Evolutionary conservation across 2,329 filamentous ascomycete species (phyloP), one percentile per base, ranked within the genome.

Genomic region (Penicillium polonicum): DNA sequence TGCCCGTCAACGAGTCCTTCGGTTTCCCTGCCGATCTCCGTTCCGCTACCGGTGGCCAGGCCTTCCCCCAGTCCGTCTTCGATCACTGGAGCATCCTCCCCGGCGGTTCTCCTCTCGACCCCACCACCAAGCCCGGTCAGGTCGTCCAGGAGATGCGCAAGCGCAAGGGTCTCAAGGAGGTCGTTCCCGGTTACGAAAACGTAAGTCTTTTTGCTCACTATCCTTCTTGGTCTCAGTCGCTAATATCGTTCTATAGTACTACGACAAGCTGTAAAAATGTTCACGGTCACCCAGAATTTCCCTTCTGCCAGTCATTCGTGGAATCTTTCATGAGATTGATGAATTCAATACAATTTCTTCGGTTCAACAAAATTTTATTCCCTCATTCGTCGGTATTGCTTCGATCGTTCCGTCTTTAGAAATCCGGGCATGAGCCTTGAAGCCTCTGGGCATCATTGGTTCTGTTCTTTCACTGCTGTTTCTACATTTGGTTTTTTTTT

Each of bases 141-240:
- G 84, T 97, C 72, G 91, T 97, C 72, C 82, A 84, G 77, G 86
- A 88, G 60, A 96, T 95, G 89, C 92, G 94, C 78, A 97, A 97
- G 88, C 91, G 93, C 83, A 99, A 99, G 91, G 94, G 93, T 91
- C 84, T 99, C 85, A 99, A 99, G 91, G 82, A 89, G 76, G 86
- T 91, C 74, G 90, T 97, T 78, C 93, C 94, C 72, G 90, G 89
- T 78, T 88, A 92, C 83, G 91, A 91, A 78, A 96, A 97, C 86
- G 91, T 94, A 87, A 91, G 91, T 90, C 36, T 12, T 23, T 36
- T 29, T 43, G 38, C 6, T 35, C 27, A 42, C 9, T 25, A 8
- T 0, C 45, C 2, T 44, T 23, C 3, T 44, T 23, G 50, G 13
- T 17, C 10, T 39, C 8, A 23, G 33, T 38, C 50, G 44, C 68